Evolutionary conservation across 179 eudicot genomes (phyloP).

Genomic region (Actinidia polygama): DNA sequence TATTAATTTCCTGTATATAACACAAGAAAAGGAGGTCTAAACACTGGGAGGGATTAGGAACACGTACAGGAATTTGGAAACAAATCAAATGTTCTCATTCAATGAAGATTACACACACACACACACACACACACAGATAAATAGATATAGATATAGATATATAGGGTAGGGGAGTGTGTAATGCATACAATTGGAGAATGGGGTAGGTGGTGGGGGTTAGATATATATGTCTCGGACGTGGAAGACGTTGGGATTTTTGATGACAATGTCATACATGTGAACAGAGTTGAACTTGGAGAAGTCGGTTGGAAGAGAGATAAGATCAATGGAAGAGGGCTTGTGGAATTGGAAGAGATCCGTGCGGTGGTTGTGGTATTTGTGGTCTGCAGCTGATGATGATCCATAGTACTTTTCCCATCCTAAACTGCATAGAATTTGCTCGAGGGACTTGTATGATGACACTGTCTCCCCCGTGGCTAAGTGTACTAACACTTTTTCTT

Average conservation of each 20-base stretch:
- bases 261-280: slow-evolving; percentile 66
- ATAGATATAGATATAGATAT: too few relatives aligned
- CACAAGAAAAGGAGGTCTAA: too few relatives aligned
- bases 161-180: too few relatives aligned
- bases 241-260: slow-evolving; percentile 53
- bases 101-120: too few relatives aligned
- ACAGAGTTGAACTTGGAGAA: slow-evolving; percentile 52
- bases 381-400: too few relatives aligned
- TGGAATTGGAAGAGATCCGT: slow-evolving; percentile 58
- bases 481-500: slow-evolving; percentile 39
- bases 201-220: background rate
- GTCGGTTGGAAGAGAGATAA: slow-evolving; percentile 60
- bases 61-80: too few relatives aligned
- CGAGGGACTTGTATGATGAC: slow-evolving; percentile 44
- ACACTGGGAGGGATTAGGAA: too few relatives aligned
- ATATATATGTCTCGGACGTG: slow-evolving; percentile 31
- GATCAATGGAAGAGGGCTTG: slow-evolving; percentile 51
- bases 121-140: too few relatives aligned
- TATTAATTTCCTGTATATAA: too few relatives aligned
- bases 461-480: slow-evolving; percentile 40
- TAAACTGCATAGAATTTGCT: slow-evolving; percentile 31
- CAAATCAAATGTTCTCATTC: too few relatives aligned
- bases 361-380: too few relatives aligned
- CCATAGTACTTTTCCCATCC: slow-evolving; percentile 65
- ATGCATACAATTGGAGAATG: too few relatives aligned